These are phyloP conservation scores for Hypomyces rosellus DNA, from an alignment of 2,329 filamentous ascomycete species.

Conservation along the genomic window DNA sequence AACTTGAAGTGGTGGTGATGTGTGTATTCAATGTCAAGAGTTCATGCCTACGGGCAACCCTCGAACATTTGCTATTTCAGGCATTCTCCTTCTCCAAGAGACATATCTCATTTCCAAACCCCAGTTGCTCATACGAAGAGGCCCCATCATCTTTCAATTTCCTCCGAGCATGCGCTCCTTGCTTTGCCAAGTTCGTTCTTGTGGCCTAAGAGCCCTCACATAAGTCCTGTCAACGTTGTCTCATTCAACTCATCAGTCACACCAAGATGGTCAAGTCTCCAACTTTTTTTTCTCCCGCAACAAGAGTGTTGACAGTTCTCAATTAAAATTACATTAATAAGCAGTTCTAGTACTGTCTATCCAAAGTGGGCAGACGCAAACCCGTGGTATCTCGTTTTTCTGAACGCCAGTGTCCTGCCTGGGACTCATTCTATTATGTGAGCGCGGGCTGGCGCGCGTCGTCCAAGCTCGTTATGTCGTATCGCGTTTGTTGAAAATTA, in stretches of 20 bases:
- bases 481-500: slow-evolving; percentile 13
- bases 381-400: slow-evolving; percentile 16
- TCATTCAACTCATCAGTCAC: background rate
- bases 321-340: slow-evolving; percentile 11
- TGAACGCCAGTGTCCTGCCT: slow-evolving; percentile 17
- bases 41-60: too few relatives aligned
- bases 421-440: slow-evolving; percentile 14
- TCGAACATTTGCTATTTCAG: too few relatives aligned
- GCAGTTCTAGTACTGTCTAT: slow-evolving; percentile 2
- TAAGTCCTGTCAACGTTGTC: background rate
- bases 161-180: too few relatives aligned
- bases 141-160: too few relatives aligned
- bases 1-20: too few relatives aligned
- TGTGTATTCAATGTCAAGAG: too few relatives aligned
- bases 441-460: slow-evolving; percentile 7
- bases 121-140: too few relatives aligned
- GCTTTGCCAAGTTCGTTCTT: background rate
- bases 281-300: background rate
- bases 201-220: background rate
- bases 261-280: background rate
- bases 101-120: too few relatives aligned
- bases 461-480: slow-evolving; percentile 12
- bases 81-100: too few relatives aligned
- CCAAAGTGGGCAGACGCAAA: slow-evolving; percentile 3
- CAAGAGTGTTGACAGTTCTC: slow-evolving; percentile 4